These are phyloP conservation scores for Podospora pseudopauciseta DNA, from an alignment of 495 filamentous ascomycete species.

Conservation along the genomic window DNA sequence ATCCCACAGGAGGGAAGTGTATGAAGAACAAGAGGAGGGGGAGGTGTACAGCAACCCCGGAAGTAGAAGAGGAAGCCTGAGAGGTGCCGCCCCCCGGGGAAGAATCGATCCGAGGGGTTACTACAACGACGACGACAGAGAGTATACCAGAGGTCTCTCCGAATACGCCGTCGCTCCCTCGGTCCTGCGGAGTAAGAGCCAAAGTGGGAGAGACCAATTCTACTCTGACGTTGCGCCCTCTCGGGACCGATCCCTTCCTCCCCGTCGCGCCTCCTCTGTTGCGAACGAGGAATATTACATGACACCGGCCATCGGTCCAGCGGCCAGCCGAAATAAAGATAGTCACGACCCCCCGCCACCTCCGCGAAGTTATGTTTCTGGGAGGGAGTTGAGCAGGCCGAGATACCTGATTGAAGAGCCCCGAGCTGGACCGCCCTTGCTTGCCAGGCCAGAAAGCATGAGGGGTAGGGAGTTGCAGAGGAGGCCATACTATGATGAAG, in stretches of 20 bases:
- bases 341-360: constrained; percentile 18
- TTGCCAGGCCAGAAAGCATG: neutral
- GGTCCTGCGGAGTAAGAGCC: neutral
- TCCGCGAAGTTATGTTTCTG: constrained; percentile 9
- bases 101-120: neutral
- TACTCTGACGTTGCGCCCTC: neutral
- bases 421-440: neutral
- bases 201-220: neutral
- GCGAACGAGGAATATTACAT: neutral
- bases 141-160: neutral
- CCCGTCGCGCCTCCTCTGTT: neutral
- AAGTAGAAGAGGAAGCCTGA: neutral
- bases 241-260: neutral
- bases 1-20: neutral
- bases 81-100: neutral
- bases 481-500: constrained; percentile 11
- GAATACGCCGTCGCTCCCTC: neutral
- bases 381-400: constrained; percentile 2
- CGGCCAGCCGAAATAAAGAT: neutral
- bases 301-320: neutral
- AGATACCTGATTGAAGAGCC: neutral
- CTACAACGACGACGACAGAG: neutral
- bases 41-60: neutral
- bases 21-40: neutral
- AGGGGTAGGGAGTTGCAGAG: neutral